Conservation (phyloP, 2,329 filamentous ascomycete species). For the Tolypocladium sp. region DNA sequence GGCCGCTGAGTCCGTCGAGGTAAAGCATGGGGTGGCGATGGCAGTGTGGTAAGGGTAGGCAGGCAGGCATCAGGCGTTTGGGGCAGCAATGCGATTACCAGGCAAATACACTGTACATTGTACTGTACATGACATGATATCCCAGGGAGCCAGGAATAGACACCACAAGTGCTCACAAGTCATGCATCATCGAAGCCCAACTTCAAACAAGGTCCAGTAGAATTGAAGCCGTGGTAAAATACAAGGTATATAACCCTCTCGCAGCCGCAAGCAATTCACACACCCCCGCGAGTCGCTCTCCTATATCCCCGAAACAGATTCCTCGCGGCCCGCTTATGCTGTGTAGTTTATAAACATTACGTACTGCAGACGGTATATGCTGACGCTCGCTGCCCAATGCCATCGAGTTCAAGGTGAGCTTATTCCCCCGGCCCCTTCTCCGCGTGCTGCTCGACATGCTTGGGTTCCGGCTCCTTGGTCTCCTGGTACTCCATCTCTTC, state of each 20-base stretch:
- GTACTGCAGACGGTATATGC: constrained; percentile 18
- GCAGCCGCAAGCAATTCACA: background rate
- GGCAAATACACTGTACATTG: background rate
- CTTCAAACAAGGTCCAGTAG: background rate
- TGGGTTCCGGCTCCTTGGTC: background rate
- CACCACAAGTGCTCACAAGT: background rate
- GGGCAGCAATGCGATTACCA: background rate
- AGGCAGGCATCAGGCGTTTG: background rate
- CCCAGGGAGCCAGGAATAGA: background rate
- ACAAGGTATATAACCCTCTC: background rate
- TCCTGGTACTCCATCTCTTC: constrained; percentile 7
- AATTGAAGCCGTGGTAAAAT: background rate
- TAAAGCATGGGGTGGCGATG: constrained; percentile 11
- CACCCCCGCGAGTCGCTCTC: background rate
- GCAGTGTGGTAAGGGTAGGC: background rate
- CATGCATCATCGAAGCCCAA: background rate
- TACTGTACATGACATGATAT: background rate
- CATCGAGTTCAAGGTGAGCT: constrained; percentile 6
- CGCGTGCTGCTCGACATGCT: constrained; percentile 8
- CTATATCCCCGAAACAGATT: background rate
- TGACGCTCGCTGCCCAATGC: constrained; percentile 8
- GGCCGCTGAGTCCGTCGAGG: constrained; percentile 56
- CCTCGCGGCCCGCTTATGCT: constrained; percentile 2
- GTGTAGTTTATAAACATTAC: constrained; percentile 27
- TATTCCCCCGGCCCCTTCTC: constrained; percentile 3